phyloP scores from a whole-genome alignment of 768 basidiomycete genomes.

The Russula ochroleuca region DNA sequence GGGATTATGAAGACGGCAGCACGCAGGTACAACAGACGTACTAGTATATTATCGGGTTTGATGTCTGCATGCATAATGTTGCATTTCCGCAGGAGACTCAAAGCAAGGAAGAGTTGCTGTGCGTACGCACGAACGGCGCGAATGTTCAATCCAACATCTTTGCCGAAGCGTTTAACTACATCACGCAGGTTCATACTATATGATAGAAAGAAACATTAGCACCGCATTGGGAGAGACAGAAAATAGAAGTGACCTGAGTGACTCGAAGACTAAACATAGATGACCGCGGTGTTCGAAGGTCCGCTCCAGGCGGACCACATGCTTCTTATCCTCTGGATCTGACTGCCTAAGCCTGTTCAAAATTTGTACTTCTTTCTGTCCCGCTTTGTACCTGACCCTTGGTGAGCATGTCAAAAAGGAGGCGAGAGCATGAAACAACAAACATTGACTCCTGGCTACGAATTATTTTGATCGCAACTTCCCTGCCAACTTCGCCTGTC shows the following conservation, averaged over 20 bases:
- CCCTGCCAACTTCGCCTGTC: conserved; percentile 49
- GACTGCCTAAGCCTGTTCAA: conserved; percentile 81
- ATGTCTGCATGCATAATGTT: conserved; percentile 98
- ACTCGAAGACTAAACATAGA: conserved; percentile 93
- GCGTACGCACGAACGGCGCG: conserved; percentile 98
- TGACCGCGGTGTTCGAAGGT: conserved; percentile 98
- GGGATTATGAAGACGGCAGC: not conserved
- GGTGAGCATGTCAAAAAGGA: conserved; percentile 3
- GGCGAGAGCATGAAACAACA: conserved; percentile 34
- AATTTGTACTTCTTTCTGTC: conserved; percentile 87
- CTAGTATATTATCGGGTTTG: conserved; percentile 97
- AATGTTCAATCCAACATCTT: conserved; percentile 94
- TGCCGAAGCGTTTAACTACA: conserved; percentile 96
- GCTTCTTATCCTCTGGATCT: conserved; percentile 96
- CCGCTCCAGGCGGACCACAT: conserved; percentile 85
- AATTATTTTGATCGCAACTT: conserved; percentile 98
- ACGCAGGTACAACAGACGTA: conserved; percentile 38
- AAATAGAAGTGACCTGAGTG: conserved; percentile 60
- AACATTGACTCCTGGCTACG: conserved; percentile 95
- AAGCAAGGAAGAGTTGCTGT: conserved; percentile 87
- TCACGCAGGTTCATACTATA: conserved; percentile 95
- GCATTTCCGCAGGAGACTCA: conserved; percentile 80
- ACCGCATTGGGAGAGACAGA: not conserved
- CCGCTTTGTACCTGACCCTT: conserved; percentile 80
- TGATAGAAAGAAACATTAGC: conserved; percentile 12